Evolutionary conservation across 2,329 filamentous ascomycete species (phyloP).

Genomic region (Nemania serpens): DNA sequence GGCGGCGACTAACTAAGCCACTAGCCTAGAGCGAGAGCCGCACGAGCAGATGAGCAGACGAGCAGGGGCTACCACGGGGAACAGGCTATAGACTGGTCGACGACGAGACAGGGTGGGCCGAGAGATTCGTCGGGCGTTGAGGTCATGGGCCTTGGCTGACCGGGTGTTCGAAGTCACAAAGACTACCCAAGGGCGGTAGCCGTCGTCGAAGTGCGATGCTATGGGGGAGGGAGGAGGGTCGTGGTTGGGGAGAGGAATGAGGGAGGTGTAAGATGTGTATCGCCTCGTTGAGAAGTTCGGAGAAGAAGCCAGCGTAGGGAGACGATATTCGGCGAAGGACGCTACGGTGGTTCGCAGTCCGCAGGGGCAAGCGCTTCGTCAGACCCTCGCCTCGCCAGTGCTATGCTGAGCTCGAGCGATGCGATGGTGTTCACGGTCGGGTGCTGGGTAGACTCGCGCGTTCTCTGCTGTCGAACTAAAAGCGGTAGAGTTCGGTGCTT

Average conservation of each 20-base stretch:
- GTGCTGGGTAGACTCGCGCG: neutral
- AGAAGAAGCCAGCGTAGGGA: neutral
- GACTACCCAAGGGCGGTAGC: slow-evolving; percentile 1
- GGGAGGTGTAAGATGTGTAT: neutral
- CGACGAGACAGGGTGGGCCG: slow-evolving; percentile 28
- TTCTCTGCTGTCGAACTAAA: neutral
- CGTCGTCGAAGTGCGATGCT: neutral
- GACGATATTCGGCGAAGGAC: neutral
- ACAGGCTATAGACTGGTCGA: slow-evolving; percentile 17
- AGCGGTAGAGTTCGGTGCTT: neutral
- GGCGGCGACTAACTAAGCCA: slow-evolving; percentile 19
- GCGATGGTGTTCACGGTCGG: neutral
- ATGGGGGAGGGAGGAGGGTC: neutral
- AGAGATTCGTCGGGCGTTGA: slow-evolving; percentile 30
- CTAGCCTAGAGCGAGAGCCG: slow-evolving; percentile 13
- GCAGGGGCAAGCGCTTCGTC: neutral
- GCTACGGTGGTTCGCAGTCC: too few relatives aligned
- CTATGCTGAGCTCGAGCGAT: neutral
- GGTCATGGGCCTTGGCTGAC: slow-evolving; percentile 35
- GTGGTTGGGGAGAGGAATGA: neutral
- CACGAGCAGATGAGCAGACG: slow-evolving; percentile 7
- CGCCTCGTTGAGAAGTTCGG: neutral
- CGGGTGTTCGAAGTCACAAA: slow-evolving; percentile 19
- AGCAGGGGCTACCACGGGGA: neutral
- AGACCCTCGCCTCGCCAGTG: neutral